Conservation (phyloP, 2,329 filamentous ascomycete species). For the Drechmeria coniospora region DNA sequence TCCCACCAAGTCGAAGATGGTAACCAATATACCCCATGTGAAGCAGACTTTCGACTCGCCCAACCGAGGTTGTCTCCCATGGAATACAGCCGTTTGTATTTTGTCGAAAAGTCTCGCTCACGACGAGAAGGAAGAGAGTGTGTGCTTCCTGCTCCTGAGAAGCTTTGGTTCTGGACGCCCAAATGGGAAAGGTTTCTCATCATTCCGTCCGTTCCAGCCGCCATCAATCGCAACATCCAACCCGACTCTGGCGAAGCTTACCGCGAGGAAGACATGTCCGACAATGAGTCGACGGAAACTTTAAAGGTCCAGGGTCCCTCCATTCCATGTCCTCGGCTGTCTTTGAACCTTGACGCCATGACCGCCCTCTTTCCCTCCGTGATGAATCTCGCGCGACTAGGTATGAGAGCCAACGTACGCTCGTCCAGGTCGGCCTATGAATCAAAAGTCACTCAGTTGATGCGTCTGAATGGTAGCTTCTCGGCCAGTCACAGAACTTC, state of each 20-base stretch:
- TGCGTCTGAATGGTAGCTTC: not conserved
- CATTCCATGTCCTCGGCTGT: conserved; percentile 14
- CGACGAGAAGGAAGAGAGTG: conserved; percentile 12
- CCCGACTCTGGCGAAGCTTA: not conserved
- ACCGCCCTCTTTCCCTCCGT: conserved; percentile 11
- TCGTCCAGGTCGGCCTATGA: not conserved
- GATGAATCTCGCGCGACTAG: conserved; percentile 7
- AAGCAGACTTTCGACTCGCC: conserved; percentile 5
- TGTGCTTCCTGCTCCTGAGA: conserved; percentile 14
- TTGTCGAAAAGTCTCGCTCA: conserved; percentile 17
- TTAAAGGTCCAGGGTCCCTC: conserved; percentile 3
- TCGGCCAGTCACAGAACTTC: not conserved
- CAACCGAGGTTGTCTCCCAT: conserved; percentile 21
- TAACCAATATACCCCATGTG: not conserved
- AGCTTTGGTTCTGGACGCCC: conserved; percentile 19
- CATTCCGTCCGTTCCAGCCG: conserved; percentile 16
- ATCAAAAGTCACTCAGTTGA: not conserved
- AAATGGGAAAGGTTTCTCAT: conserved; percentile 21
- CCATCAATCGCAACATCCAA: conserved; percentile 9
- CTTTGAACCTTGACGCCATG: conserved; percentile 15
- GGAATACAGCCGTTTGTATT: conserved; percentile 22
- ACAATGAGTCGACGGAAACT: conserved; percentile 9
- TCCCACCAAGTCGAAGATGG: not conserved
- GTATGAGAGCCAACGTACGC: conserved; percentile 1
- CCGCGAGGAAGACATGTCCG: conserved; percentile 5